Base-by-base conservation (phyloP, 768 basidiomycete species). In the Obba rivulosa region DNA sequence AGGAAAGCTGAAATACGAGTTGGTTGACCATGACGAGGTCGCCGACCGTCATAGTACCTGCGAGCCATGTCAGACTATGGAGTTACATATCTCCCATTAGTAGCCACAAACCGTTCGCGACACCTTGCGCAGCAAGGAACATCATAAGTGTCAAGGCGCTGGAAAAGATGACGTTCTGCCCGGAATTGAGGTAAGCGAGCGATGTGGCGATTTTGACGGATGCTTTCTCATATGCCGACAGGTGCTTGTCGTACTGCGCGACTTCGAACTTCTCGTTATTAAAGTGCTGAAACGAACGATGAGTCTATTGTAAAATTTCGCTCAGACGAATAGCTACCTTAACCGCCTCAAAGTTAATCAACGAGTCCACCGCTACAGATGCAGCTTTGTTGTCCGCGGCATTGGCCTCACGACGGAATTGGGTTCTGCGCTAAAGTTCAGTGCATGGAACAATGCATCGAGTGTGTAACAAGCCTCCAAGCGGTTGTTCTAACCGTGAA, bases 11-110 rank as follows among this genome's bases (percentile, higher is more conserved):
- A 73, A 99, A 99, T 28, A 98, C 92, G 21, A 99, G 77, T 62
- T 97, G 95, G 66, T 99, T 99, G 57, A 96, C 87, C 95, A 99
- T 98, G 57, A 99, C 96, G 13, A 99, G 79, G 60, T 99, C 96
- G 8, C 96, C 96, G 20, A 99, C 80, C 3, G 94, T 96, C 95
- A 99, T 98, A 0, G 90, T 92, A 8, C 93, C 94, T 94, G 53
- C 11, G 23, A 14, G 10, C 4, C 22, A 4, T 9, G 14, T 31
- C 43, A 25, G 24, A 50, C 10, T 24, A 8, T 24, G 20, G n/a
- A n/a, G 14, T 28, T 13, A 14, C 22, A 21, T 3, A 0, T 18
- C 11, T 9, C 31, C 22, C 17, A 43, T 13, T 14, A 40, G 13
- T 9, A 31, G 62, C 75, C 2, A 42, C 50, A 13, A 43, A 92